phyloP scores from a whole-genome alignment of 495 filamentous ascomycete species.

The Pseudotulostoma volvatum region DNA sequence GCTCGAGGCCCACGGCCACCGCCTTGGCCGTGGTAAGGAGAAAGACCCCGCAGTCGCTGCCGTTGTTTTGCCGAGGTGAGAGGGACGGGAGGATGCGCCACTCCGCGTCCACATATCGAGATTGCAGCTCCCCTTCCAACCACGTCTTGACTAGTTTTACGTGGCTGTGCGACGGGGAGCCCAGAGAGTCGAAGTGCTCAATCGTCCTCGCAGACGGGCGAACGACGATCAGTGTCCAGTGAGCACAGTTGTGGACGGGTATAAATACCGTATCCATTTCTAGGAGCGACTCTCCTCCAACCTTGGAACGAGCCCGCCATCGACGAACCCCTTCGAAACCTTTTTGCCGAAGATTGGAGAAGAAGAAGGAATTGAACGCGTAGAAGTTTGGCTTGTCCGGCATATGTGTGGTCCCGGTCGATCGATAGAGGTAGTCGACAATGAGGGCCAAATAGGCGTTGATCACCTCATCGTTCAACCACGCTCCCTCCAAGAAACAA shows the following conservation, averaged over 20 bases:
- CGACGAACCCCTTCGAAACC: constrained; percentile 31
- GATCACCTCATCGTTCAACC: constrained; percentile 78
- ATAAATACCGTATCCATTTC: constrained; percentile 45
- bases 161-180: constrained; percentile 18
- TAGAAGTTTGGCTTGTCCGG: constrained; percentile 43
- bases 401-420: constrained; percentile 25
- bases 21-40: constrained; percentile 58
- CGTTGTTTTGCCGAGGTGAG: constrained; percentile 46
- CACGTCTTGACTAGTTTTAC: constrained; percentile 32
- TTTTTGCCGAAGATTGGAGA: constrained; percentile 37
- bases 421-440: constrained; percentile 40
- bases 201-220: constrained; percentile 45
- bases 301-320: constrained; percentile 40
- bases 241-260: constrained; percentile 32
- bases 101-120: constrained; percentile 38
- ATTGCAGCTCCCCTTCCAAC: constrained; percentile 42
- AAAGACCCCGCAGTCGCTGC: constrained; percentile 70
- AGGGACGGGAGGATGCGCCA: constrained; percentile 39
- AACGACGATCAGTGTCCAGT: constrained; percentile 56
- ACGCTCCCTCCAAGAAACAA: constrained; percentile 35
- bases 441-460: constrained; percentile 48
- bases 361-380: constrained; percentile 61
- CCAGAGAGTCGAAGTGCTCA: constrained; percentile 62
- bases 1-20: constrained; percentile 46
- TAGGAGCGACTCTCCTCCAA: constrained; percentile 35